A percentile compares a stretch with the other conserved stretches of the same genome.
Conservation (phyloP, 495 filamentous ascomycete species). For the Penicillium canariense region DNA sequence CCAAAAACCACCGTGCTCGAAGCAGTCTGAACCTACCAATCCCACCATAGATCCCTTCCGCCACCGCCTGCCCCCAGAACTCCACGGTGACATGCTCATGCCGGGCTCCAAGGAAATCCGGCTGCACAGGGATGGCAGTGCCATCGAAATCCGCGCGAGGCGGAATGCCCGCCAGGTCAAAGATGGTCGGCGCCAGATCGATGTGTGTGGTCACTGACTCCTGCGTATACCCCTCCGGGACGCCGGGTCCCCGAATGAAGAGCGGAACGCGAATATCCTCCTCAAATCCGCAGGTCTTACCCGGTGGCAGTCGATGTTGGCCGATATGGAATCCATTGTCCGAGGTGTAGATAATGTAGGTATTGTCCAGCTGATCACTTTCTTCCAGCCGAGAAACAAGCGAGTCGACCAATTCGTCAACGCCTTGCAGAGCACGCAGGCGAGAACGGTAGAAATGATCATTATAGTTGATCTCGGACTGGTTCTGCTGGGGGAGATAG, state of each 20-base stretch:
- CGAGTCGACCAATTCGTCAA: constrained; percentile 67
- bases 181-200: constrained; percentile 65
- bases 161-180: constrained; percentile 49
- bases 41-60: constrained; percentile 44
- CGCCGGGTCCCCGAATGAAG: constrained; percentile 57
- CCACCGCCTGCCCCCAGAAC: constrained; percentile 56
- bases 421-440: constrained; percentile 60
- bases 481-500: constrained; percentile 48
- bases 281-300: constrained; percentile 69
- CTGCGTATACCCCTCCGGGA: constrained; percentile 41
- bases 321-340: constrained; percentile 78
- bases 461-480: constrained; percentile 58
- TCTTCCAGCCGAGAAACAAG: constrained; percentile 52
- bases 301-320: constrained; percentile 68
- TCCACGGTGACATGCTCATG: constrained; percentile 68
- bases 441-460: constrained; percentile 67
- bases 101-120: constrained; percentile 31
- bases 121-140: constrained; percentile 50
- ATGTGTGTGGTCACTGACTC: constrained; percentile 65
- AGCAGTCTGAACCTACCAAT: constrained; percentile 25
- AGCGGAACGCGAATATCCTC: constrained; percentile 74
- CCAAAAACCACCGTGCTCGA: neutral
- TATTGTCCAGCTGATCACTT: constrained; percentile 58
- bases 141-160: constrained; percentile 58
- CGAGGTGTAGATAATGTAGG: constrained; percentile 68